Evolutionary conservation across 2,329 filamentous ascomycete species (phyloP).

Genomic region (Emergomyces orientalis): DNA sequence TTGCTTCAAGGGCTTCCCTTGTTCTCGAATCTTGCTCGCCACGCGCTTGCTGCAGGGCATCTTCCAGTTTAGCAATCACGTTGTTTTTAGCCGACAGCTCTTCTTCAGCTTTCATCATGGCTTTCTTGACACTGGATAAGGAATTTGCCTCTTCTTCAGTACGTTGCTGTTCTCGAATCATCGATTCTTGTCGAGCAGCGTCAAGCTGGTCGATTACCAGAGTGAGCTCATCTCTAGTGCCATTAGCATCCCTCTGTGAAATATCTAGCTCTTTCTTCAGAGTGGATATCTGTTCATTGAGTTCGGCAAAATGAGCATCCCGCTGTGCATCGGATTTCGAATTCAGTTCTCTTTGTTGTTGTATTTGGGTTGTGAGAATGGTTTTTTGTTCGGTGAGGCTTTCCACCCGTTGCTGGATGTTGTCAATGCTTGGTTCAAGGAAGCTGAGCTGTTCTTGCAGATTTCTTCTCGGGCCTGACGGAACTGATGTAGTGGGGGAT

Average conservation of each 20-base stretch:
- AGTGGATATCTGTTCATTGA: conserved; percentile 44
- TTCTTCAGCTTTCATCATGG: conserved; percentile 18
- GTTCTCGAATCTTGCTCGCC: neutral
- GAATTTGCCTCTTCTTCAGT: conserved; percentile 24
- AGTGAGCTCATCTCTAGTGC: conserved; percentile 33
- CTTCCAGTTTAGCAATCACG: conserved; percentile 17
- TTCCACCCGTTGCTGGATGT: conserved; percentile 66
- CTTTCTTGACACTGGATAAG: conserved; percentile 23
- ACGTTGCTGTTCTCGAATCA: conserved; percentile 27
- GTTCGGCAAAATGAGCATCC: conserved; percentile 39
- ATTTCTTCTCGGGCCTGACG: conserved; percentile 48
- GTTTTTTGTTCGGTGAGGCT: conserved; percentile 77
- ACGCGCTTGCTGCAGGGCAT: conserved; percentile 12
- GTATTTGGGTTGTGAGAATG: conserved; percentile 82
- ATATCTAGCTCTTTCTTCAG: conserved; percentile 56
- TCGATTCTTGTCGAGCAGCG: conserved; percentile 29
- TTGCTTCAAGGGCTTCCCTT: neutral
- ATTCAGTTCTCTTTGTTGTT: conserved; percentile 89
- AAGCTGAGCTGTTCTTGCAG: conserved; percentile 62
- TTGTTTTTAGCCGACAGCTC: conserved; percentile 19
- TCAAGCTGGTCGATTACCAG: conserved; percentile 38
- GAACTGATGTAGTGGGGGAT: conserved; percentile 42
- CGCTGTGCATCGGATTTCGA: conserved; percentile 65
- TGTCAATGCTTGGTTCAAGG: conserved; percentile 70
- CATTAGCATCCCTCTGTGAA: conserved; percentile 38